phyloP scores from a whole-genome alignment of 345 rosid species.

The Heritiera fomes region DNA sequence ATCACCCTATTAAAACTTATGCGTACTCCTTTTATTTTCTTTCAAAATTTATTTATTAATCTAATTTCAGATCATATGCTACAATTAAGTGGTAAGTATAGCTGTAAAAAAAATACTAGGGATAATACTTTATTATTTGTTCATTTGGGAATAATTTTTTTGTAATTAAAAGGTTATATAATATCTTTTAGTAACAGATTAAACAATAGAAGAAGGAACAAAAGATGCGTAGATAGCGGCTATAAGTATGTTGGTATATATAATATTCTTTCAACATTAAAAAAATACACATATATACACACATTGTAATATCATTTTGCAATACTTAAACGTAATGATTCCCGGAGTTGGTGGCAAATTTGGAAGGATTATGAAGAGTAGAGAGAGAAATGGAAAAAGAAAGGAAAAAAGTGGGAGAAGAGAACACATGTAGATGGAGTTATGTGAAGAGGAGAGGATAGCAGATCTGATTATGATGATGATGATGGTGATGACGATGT shows the following conservation, averaged over 20 bases:
- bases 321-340: constrained; percentile 58
- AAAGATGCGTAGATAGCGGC: constrained; percentile 47
- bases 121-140: constrained; percentile 3
- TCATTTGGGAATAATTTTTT: background rate
- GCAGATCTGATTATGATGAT: constrained; percentile 40
- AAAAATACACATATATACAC: background rate
- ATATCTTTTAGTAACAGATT: background rate
- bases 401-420: constrained; percentile 35
- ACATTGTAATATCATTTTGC: constrained; percentile 18
- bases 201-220: constrained; percentile 40
- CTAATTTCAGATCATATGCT: too few species aligned
- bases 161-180: too few species aligned
- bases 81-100: too few species aligned
- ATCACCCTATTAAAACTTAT: background rate
- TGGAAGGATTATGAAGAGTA: constrained; percentile 52
- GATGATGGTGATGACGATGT: constrained; percentile 22
- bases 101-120: background rate
- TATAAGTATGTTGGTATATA: constrained; percentile 42
- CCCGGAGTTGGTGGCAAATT: constrained; percentile 62
- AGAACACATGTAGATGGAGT: constrained; percentile 53
- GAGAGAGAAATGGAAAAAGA: background rate
- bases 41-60: too few species aligned
- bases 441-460: constrained; percentile 25
- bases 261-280: constrained; percentile 47
- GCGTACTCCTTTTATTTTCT: too few species aligned